These are phyloP conservation scores for Pseudoscleropodium purum DNA, from an alignment of 225 moss, liverwort and hornwort genomes.

Conservation along the genomic window DNA sequence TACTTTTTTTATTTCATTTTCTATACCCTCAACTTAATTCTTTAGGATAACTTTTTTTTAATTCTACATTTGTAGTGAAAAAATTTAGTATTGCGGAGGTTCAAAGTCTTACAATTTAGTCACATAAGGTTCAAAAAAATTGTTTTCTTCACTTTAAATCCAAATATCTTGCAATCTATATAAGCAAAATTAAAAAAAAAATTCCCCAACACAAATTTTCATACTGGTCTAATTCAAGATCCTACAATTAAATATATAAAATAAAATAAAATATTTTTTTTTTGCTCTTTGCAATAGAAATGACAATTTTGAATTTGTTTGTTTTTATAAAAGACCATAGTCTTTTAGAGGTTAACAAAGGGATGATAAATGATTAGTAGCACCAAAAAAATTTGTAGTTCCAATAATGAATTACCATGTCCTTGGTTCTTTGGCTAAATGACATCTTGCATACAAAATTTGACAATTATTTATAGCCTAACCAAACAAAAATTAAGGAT, in stretches of 20 bases:
- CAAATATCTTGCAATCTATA: not conserved
- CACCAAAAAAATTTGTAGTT: not conserved
- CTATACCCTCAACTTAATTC: not conserved
- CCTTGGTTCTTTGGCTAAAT: not conserved
- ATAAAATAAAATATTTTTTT: not conserved
- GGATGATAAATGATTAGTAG: rapidly evolving
- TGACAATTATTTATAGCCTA: not conserved
- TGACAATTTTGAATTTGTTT: not conserved
- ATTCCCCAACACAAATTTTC: not conserved
- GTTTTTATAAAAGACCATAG: rapidly evolving
- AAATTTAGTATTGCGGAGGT: too few relatives aligned
- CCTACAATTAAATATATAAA: rapidly evolving
- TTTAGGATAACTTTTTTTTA: not conserved
- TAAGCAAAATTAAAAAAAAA: too few relatives aligned
- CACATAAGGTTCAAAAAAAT: not conserved
- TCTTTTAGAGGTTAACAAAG: not conserved
- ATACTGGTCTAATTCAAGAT: not conserved
- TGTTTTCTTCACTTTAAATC: not conserved
- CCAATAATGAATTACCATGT: not conserved
- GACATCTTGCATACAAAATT: too few relatives aligned
- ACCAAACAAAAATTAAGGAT: not conserved
- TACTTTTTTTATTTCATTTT: too few relatives aligned
- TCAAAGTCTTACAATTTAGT: not conserved
- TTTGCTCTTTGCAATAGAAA: not conserved
- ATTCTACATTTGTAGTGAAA: not conserved